Base-by-base conservation (phyloP, 305 asterid species). In the Nicotiana rustica region DNA sequence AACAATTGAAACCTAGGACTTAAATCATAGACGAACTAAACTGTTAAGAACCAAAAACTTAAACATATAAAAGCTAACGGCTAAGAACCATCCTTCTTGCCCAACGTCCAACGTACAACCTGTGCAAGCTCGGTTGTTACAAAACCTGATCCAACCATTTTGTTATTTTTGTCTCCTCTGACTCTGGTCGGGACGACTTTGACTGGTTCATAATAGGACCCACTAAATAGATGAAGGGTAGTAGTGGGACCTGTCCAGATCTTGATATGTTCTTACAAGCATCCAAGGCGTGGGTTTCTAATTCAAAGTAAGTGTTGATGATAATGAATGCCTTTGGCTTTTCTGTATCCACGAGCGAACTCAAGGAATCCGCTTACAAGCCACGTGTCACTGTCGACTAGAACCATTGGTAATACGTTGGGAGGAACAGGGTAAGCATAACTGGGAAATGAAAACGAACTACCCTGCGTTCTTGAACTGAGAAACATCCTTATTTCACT, bases 261-360 rank as follows among this genome's bases (percentile, higher is more conserved):
- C 41, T 36, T 36, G 41, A 36, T 36, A 36, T 36, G 41, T 36
- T 36, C 7, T 36, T 36, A 5, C 7, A 36, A 36, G 1, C 41
- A 36, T 36, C 41, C 7, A 36, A 36, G 7, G 7, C 7, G 7
- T 36, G 41, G 41, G 7, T 36, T 36, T 36, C 41, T 36, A 36
- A 36, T 36, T 36, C 41, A 36, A 1, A 0, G 7, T 0, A 36
- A 36, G 41, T 36, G 41, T 36, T 5, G 41, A 36, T 36, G 29
- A 25, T 25, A 25, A 25, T 25, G 29, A 35, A 35, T 87, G 29
- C 93, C 95, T 55, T 84, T 91, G 2, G 94, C 92, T 71, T 85
- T 90, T 67, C 94, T 83, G 19, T 88, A 91, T 17, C 84, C 91
- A 2, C 94, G 91, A 15, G 92, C 91, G 56, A 88, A 83, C 4